phyloP scores from a whole-genome alignment of 2,329 filamentous ascomycete genomes.

The Acephala macrosclerotiorum region DNA sequence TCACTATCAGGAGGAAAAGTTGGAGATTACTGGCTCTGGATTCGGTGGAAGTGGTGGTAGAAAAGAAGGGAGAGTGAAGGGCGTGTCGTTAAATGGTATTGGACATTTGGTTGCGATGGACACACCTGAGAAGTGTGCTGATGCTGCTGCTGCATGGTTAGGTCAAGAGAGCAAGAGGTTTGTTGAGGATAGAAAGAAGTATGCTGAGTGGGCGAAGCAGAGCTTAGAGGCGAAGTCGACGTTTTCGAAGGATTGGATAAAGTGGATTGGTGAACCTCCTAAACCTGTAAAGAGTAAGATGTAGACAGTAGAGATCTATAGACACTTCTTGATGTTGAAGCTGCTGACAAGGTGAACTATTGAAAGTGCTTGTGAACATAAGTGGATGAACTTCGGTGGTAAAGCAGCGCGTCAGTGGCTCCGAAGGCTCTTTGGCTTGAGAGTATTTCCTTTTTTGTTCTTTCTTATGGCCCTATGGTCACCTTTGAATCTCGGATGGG shows the following conservation, averaged over 20 bases:
- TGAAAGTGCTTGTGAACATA: no score
- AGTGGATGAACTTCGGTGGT: no score
- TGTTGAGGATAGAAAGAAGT: slow-evolving; percentile 63
- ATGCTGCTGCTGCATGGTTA: slow-evolving; percentile 64
- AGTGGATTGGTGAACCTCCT: slow-evolving; percentile 28
- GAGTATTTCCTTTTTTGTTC: no score
- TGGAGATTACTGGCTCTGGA: slow-evolving; percentile 69
- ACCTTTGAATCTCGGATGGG: no score
- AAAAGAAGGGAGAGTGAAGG: slow-evolving; percentile 69
- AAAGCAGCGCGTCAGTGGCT: no score
- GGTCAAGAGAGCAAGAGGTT: slow-evolving; percentile 62
- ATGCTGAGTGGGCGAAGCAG: slow-evolving; percentile 56
- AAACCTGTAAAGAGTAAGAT: slow-evolving; percentile 28
- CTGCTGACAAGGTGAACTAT: no score
- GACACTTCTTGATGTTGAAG: not conserved
- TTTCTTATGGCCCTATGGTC: no score
- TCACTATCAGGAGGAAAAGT: slow-evolving; percentile 61
- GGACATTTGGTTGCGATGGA: slow-evolving; percentile 91
- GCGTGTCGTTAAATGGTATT: slow-evolving; percentile 66
- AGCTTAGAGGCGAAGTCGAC: slow-evolving; percentile 62
- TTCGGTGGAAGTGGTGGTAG: slow-evolving; percentile 72
- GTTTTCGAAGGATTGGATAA: slow-evolving; percentile 60
- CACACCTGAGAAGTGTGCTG: slow-evolving; percentile 70
- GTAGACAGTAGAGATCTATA: slow-evolving; percentile 9
- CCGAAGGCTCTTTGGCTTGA: no score